Evolutionary conservation across 306 rosid species (phyloP), one percentile per base, ranked within the genome.

Genomic region (Quercus mongolica): DNA sequence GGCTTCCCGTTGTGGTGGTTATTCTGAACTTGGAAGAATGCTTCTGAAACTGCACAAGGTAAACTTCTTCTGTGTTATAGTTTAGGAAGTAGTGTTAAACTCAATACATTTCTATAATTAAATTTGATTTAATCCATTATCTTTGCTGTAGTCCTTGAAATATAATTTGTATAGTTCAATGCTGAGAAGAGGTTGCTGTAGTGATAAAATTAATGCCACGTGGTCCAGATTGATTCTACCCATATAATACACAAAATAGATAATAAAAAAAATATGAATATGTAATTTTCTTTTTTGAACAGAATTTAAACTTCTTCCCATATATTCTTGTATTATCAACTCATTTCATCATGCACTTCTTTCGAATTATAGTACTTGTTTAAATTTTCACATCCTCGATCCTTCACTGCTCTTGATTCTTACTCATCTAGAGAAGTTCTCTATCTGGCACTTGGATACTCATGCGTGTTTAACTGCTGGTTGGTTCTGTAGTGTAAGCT

Each of bases 11-110:
- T 89, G 91, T 78, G 82, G 75, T 69, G 93, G 90, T 78, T 96
- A 96, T 91, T 87, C 90, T 56, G 96, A 90, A 82, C 90, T 93
- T 74, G 98, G 99, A 82, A 91, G 89, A 87, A 91, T 96, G 93
- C 98, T 96, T 83, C 80, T 84, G 82, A 96, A 88, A 90, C 88
- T 96, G 87, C 92, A 88, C 78, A 96, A 83, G 84, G 99, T 96
- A 93, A 91, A 80, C 82, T 89, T 75, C 85, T 65, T 86, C 77
- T 75, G 76, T 84, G 76, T 81, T 87, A 83, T 84, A 59, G 75
- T 71, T 70, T 59, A 41, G 31, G 80, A 76, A 72, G 74, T 78
- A 75, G 79, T 83, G n/a, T 23, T 23, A 52, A 31, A 15, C 20
- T 25, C 76, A 12, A 33, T 74, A 78, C 61, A 7, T n/a, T 57